These are phyloP conservation scores for Paecilomyces formosus DNA, from an alignment of 2,329 filamentous ascomycete genomes.

Conservation along the genomic window DNA sequence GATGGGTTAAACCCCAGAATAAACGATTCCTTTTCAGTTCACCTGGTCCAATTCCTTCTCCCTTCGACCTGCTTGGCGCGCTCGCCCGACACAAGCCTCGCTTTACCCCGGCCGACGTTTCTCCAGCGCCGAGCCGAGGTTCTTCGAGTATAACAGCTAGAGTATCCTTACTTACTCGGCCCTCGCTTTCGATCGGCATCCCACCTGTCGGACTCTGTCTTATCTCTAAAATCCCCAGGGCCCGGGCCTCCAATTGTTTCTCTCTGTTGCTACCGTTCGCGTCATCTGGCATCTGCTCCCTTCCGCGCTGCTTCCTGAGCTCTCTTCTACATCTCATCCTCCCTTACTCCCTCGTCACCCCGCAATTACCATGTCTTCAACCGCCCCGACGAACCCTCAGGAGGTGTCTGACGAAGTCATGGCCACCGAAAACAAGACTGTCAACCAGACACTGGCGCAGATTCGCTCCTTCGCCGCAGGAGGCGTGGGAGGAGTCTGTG, in stretches of 20 bases:
- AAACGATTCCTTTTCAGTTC: neutral
- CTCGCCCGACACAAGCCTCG: neutral
- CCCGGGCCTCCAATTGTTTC: neutral
- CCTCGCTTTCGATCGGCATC: neutral
- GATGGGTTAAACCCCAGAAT: neutral
- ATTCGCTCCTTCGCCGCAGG: slow-evolving; percentile 80
- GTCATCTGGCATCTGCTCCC: neutral
- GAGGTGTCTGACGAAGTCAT: neutral
- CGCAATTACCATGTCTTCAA: neutral
- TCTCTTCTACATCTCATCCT: neutral
- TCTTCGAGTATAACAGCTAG: neutral
- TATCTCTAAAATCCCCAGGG: neutral
- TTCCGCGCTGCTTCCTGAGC: neutral
- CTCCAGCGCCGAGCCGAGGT: neutral
- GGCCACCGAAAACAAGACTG: slow-evolving; percentile 12
- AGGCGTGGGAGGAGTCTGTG: slow-evolving; percentile 87
- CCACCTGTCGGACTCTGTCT: neutral
- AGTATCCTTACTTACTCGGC: neutral
- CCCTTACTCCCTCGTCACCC: neutral
- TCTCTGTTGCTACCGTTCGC: neutral
- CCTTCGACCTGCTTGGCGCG: neutral
- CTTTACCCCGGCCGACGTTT: neutral
- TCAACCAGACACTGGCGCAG: slow-evolving; percentile 48
- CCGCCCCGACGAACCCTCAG: neutral
- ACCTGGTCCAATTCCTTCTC: neutral